Evolutionary conservation across 371 early-diverging fungal genomes (phyloP), one percentile per base, ranked within the genome.

Genomic region (Mortierella sp.): DNA sequence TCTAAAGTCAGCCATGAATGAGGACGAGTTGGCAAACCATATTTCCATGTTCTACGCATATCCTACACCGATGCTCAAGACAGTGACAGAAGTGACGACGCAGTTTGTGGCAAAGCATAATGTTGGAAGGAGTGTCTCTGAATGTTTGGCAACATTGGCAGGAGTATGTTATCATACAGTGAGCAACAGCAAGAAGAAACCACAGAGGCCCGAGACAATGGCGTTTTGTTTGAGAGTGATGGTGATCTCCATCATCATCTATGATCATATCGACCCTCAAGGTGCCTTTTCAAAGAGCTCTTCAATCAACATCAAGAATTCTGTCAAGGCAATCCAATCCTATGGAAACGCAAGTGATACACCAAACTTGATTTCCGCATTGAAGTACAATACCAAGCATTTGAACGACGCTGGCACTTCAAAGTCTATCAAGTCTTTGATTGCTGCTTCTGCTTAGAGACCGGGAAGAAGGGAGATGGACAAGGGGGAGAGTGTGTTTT

Each of bases 41-140:
- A 96, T 98, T 88, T 95, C 96, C 23, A 87, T 98, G 68, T 98
- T 98, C 83, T 96, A 94, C 77, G 98, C 98, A 45, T 93, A 96
- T 85, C 93, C 96, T 59, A 95, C 93, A 32, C 97, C 98, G 2
- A 95, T 98, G 94, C 85, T 96, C 35, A 94, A 92, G 86, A 83
- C 90, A 8, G 88, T 97, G 32, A 93, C 94, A 31, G 95, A 96
- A 62, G 89, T 93, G 53, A 89, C 89, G 2, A 87, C 88, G 57
- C 77, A 87, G 60, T 91, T 85, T 70, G 88, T 88, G 37, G 83
- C 65, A 9, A 84, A 86, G 59, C 82, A 89, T 53, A 66, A 73
- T 31, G 80, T 89, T 28, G 86, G 86, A 43, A 83, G 84, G 68
- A 86, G 85, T 65, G 89, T 91, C 17, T 85, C 87, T 8, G 92